Evolutionary conservation across 2,329 filamentous ascomycete species (phyloP).

Genomic region (Exophiala sp.): DNA sequence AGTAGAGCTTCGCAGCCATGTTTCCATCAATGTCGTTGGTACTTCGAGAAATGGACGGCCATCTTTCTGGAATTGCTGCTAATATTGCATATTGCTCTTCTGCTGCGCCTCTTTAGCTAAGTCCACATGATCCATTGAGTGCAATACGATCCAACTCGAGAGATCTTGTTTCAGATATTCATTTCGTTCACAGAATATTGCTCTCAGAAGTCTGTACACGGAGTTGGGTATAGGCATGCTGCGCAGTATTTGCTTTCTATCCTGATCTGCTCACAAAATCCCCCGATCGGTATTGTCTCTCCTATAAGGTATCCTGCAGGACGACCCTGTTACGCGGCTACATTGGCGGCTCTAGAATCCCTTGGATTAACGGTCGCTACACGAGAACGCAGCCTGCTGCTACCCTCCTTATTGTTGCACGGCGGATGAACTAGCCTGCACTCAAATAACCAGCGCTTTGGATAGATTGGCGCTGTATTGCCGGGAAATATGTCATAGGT

Average conservation of each 20-base stretch:
- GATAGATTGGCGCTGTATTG: constrained; percentile 15
- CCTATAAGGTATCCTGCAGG: constrained; percentile 18
- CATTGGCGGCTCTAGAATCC: constrained; percentile 13
- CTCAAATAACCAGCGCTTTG: constrained; percentile 20
- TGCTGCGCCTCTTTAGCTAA: constrained; percentile 19
- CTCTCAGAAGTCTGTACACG: neutral
- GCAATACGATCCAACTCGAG: neutral
- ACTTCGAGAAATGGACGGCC: constrained; percentile 19
- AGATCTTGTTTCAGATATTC: constrained; percentile 20
- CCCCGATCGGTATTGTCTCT: constrained; percentile 10
- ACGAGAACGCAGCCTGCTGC: constrained; percentile 17
- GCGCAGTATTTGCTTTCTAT: constrained; percentile 13
- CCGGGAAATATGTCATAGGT: constrained; percentile 16
- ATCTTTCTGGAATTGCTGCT: constrained; percentile 17
- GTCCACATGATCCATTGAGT: no score
- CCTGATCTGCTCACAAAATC: constrained; percentile 14
- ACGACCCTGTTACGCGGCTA: constrained; percentile 19
- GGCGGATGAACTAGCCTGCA: constrained; percentile 15
- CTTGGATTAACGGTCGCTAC: constrained; percentile 5
- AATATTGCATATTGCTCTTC: constrained; percentile 8
- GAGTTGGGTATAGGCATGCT: constrained; percentile 8
- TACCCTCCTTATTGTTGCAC: constrained; percentile 16
- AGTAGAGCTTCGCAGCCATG: constrained; percentile 16
- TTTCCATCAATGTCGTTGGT: constrained; percentile 27
- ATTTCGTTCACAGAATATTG: constrained; percentile 9